Conservation (phyloP, 169 alveolate genomes). For the Toxoplasma gondii region DNA sequence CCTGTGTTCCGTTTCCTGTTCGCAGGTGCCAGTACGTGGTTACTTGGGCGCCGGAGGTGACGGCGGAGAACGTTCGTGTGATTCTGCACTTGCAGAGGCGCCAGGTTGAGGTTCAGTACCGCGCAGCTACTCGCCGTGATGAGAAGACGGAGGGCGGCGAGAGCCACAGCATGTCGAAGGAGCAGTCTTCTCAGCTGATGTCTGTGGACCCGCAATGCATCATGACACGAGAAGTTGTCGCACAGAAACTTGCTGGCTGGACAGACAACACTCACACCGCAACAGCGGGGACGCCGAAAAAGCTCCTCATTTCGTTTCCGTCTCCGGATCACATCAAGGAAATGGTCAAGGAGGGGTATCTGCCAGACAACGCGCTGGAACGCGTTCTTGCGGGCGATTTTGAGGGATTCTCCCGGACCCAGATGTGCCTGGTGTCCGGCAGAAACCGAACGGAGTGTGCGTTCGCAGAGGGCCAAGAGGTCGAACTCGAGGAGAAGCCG, state of each 20-base stretch:
- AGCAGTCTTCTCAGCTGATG: not conserved
- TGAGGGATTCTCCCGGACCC: not conserved
- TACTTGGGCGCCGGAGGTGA: not conserved
- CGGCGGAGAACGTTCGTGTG: slow-evolving; percentile 1
- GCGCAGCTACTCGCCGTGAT: not conserved
- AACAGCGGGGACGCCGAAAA: not conserved
- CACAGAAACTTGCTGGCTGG: slow-evolving; percentile 5
- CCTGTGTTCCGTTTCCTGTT: not conserved
- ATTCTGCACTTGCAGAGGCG: not conserved
- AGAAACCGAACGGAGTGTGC: not conserved
- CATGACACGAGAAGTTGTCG: not conserved
- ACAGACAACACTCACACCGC: not conserved
- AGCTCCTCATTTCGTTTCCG: not conserved
- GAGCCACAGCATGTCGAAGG: slow-evolving; percentile 9
- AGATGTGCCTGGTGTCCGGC: not conserved
- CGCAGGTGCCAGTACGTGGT: slow-evolving; percentile 17
- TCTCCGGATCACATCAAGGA: not conserved
- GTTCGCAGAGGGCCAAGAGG: not conserved
- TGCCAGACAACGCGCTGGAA: not conserved
- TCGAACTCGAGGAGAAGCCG: not conserved
- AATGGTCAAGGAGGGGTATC: not conserved
- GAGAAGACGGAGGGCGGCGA: not conserved
- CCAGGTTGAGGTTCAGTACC: not conserved
- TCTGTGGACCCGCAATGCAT: not conserved
- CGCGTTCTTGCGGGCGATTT: not conserved